Evolutionary conservation across 2,329 filamentous ascomycete species (phyloP).

Genomic region (Penicillium thymicola): DNA sequence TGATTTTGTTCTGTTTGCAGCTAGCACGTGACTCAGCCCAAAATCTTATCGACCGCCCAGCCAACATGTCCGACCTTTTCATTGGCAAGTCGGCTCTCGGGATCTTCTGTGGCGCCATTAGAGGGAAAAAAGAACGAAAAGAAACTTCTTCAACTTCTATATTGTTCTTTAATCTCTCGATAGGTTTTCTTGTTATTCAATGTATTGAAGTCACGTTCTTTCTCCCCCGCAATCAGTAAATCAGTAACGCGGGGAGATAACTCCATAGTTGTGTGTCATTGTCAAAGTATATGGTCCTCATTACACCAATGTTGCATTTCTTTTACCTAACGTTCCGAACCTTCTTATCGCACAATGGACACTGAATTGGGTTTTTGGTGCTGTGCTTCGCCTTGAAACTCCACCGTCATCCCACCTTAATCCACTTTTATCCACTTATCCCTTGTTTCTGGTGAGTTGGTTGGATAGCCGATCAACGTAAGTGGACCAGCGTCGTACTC

Average conservation of each 20-base stretch:
- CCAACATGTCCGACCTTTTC: background rate
- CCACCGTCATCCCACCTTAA: background rate
- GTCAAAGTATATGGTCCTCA: background rate
- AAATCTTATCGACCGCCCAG: conserved; percentile 4
- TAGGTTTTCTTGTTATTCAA: background rate
- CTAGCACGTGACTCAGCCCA: background rate
- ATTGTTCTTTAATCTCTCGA: background rate
- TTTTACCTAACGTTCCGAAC: conserved; percentile 24
- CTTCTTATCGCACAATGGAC: conserved; percentile 16
- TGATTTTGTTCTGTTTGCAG: background rate
- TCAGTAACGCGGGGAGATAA: conserved; percentile 7
- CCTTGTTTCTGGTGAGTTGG: conserved; percentile 11
- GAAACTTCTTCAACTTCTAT: background rate
- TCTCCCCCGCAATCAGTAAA: conserved; percentile 1
- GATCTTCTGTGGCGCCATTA: conserved; percentile 1
- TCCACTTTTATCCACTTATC: background rate
- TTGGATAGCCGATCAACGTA: conserved; percentile 12
- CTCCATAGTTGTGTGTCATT: conserved; percentile 6
- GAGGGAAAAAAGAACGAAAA: background rate
- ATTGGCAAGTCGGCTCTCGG: conserved; percentile 7
- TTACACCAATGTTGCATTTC: conserved; percentile 18
- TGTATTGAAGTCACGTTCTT: too few species aligned
- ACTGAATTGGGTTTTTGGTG: conserved; percentile 1
- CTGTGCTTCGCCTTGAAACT: conserved; percentile 2
- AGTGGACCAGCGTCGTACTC: conserved; percentile 24